A percentile compares a stretch with the other conserved stretches of the same genome.
phyloP scores from a whole-genome alignment of 345 rosid species.

The Barbarea vulgaris region DNA sequence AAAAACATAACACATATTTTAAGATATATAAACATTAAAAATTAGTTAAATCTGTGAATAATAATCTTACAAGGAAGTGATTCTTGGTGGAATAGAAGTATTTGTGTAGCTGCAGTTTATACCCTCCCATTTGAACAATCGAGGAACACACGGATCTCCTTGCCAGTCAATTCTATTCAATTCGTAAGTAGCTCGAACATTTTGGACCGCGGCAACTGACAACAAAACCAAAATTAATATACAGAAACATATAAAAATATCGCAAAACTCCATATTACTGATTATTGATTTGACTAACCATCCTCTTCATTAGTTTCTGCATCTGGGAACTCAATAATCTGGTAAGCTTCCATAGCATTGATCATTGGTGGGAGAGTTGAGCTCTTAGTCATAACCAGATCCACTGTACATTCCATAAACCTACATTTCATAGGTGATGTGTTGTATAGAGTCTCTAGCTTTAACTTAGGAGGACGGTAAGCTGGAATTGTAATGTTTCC shows the following conservation, averaged over 20 bases:
- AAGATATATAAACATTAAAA: not conserved
- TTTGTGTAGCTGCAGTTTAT: constrained; percentile 43
- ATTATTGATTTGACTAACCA: constrained; percentile 27
- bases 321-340: constrained; percentile 11
- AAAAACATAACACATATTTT: not conserved
- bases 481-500: constrained; percentile 10
- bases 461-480: constrained; percentile 18
- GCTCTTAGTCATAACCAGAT: constrained; percentile 9
- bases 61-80: constrained; percentile 52
- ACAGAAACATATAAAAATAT: not conserved
- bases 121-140: constrained; percentile 35
- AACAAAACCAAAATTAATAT: not conserved
- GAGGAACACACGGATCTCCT: constrained; percentile 54
- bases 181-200: constrained; percentile 43
- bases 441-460: constrained; percentile 25
- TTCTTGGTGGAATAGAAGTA: constrained; percentile 34
- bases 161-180: constrained; percentile 44
- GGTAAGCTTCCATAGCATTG: constrained; percentile 28
- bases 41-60: not conserved
- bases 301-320: constrained; percentile 29
- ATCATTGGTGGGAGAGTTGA: constrained; percentile 36
- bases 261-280: not conserved
- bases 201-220: constrained; percentile 42
- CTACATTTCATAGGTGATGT: constrained; percentile 7
- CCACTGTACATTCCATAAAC: constrained; percentile 6